Base-by-base conservation (phyloP, 495 filamentous ascomycete species). In the Aspergillus biplanus region DNA sequence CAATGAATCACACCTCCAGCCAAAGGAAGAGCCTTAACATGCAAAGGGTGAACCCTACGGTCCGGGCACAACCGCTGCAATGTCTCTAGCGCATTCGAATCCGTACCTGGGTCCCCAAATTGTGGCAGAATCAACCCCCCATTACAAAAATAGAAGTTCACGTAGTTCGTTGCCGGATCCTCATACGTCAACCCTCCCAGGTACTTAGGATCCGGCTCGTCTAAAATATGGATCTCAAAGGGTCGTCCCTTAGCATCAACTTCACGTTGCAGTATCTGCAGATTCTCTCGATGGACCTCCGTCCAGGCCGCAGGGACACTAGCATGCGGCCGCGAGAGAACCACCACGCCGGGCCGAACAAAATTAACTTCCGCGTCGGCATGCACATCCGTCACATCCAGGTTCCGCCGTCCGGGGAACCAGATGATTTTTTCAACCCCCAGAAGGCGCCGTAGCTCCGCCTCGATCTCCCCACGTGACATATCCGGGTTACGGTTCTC, bases 91-190 rank as follows among this genome's bases (percentile, higher is more conserved):
- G 74, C 73, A 52, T 63, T 62, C 6, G 5, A 21, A 64, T 77
- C 74, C 34, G 64, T 49, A 49, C 55, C 59, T 0, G 33, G 18
- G 68, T 77, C 75, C 13, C 75, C 75, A 67, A 77, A 77, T 2
- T 58, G 61, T 52, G 75, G 75, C n/a, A 76, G 52, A 4, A 77
- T 64, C 56, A 77, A 54, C 1, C 70, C 75, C 0, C 70, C 72
- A 66, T 77, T 77, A 35, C 65, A 67, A 52, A 76, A 72, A 42
- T 77, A 76, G 33, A 73, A 77, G 50, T 77, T 77, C 32, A 77
- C 75, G 62, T 77, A 77, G 7, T 68, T 71, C 9, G 72, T 71
- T 33, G 74, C 71, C 11, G 67, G 65, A 13, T 56, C 63, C 52
- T 73, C 73, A 52, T 74, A 69, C 2, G 65, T 62, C 0, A 53